A percentile compares a stretch with the other conserved stretches of the same genome.
phyloP scores from a whole-genome alignment of 352 stramenopile genomes.

The Pythium phragmiticola region DNA sequence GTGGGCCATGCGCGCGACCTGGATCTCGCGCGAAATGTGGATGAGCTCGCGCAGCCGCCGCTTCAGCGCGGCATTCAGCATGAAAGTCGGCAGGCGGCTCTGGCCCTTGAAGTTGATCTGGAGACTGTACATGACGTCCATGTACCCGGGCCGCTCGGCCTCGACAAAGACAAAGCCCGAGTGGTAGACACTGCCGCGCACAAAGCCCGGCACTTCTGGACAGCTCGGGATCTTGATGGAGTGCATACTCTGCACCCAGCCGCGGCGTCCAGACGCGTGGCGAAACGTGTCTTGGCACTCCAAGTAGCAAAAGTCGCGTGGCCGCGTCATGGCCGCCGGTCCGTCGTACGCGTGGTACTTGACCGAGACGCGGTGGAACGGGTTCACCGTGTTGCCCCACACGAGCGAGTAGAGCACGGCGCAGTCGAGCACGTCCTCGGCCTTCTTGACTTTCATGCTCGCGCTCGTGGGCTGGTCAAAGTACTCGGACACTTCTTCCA shows the following conservation, averaged over 20 bases:
- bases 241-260: constrained; percentile 82
- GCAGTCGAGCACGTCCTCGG: constrained; percentile 66
- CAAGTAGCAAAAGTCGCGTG: constrained; percentile 69
- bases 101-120: constrained; percentile 87
- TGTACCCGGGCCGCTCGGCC: constrained; percentile 66
- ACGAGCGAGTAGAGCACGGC: constrained; percentile 64
- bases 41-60: constrained; percentile 63
- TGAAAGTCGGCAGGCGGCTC: constrained; percentile 55
- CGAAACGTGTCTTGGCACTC: constrained; percentile 83
- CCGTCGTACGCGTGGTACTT: constrained; percentile 73
- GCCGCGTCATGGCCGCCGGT: constrained; percentile 51
- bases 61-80: constrained; percentile 66
- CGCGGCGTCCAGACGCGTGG: constrained; percentile 59
- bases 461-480: constrained; percentile 70
- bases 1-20: constrained; percentile 50
- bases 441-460: constrained; percentile 55
- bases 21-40: constrained; percentile 64
- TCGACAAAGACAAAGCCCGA: constrained; percentile 81
- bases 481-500: constrained; percentile 64
- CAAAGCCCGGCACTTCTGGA: constrained; percentile 64
- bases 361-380: constrained; percentile 61
- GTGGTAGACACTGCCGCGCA: constrained; percentile 81
- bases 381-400: constrained; percentile 40
- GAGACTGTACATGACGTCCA: constrained; percentile 85
- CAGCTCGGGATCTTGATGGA: constrained; percentile 79